phyloP scores from a whole-genome alignment of 371 early-diverging fungal species.

The Rhizopus microsporus region DNA sequence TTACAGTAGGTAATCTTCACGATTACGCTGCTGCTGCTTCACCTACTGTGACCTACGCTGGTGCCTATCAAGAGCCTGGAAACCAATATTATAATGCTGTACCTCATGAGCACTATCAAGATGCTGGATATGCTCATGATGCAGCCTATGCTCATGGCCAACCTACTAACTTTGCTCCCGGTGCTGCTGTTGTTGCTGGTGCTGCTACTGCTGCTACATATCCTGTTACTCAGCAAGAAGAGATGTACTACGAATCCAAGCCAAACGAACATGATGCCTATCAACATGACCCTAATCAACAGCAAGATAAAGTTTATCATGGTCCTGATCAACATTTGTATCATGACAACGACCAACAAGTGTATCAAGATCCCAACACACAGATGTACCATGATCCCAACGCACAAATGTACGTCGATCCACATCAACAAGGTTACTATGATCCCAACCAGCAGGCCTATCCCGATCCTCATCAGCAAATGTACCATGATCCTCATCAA shows the following conservation, averaged over 20 bases:
- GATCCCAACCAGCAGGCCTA: conserved; percentile 8
- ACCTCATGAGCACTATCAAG: neutral
- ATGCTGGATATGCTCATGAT: neutral
- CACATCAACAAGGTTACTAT: conserved; percentile 8
- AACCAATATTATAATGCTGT: neutral
- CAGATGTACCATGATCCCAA: conserved; percentile 14
- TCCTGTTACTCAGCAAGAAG: conserved; percentile 1
- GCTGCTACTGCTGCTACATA: neutral
- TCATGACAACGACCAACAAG: neutral
- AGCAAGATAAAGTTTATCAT: neutral
- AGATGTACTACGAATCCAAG: conserved; percentile 1
- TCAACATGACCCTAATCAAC: neutral
- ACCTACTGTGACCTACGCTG: conserved; percentile 9
- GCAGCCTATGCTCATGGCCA: neutral
- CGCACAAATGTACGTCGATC: conserved; percentile 3
- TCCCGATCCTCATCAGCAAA: conserved; percentile 8
- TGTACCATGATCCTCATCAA: conserved; percentile 7
- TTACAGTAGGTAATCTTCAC: neutral
- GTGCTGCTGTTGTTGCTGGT: neutral
- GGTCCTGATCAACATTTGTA: conserved; percentile 1
- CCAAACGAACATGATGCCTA: neutral
- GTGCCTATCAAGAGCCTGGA: neutral
- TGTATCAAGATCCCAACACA: conserved; percentile 8
- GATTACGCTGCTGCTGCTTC: neutral
- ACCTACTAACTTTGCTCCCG: no score